These are phyloP conservation scores for Mycena amicta DNA, from an alignment of 768 basidiomycete genomes.

Conservation along the genomic window DNA sequence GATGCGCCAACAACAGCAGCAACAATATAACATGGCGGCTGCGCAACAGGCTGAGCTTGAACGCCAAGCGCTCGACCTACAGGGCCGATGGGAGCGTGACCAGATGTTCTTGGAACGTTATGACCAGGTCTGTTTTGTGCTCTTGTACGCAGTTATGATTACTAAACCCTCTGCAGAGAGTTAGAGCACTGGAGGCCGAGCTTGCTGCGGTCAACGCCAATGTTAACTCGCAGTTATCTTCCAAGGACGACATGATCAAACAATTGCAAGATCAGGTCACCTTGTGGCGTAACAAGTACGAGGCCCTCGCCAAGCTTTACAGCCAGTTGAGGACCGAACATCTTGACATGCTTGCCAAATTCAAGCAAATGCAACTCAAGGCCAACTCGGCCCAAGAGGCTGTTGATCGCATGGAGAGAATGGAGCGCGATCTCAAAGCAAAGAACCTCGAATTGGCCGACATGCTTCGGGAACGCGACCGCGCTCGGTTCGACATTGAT, in stretches of 20 bases:
- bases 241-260: slow-evolving; percentile 94
- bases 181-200: slow-evolving; percentile 94
- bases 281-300: slow-evolving; percentile 98
- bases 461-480: slow-evolving; percentile 97
- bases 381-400: slow-evolving; percentile 98
- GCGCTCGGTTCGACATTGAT: slow-evolving; percentile 94
- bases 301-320: slow-evolving; percentile 96
- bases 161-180: slow-evolving; percentile 74
- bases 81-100: slow-evolving; percentile 97
- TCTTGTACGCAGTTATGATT: too few species aligned
- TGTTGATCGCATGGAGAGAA: slow-evolving; percentile 96
- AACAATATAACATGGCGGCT: slow-evolving; percentile 75
- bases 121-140: slow-evolving; percentile 73
- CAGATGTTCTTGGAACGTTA: slow-evolving; percentile 98
- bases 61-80: slow-evolving; percentile 86
- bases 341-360: slow-evolving; percentile 94
- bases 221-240: slow-evolving; percentile 79
- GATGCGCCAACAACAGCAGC: slow-evolving; percentile 78
- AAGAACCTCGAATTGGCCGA: slow-evolving; percentile 98
- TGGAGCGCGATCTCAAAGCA: slow-evolving; percentile 97
- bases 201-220: slow-evolving; percentile 73
- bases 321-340: slow-evolving; percentile 97
- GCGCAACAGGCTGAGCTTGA: slow-evolving; percentile 82
- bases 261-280: slow-evolving; percentile 96
- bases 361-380: slow-evolving; percentile 96